These are phyloP conservation scores for Hypoxylon fragiforme DNA, from an alignment of 495 filamentous ascomycete genomes.

Conservation along the genomic window DNA sequence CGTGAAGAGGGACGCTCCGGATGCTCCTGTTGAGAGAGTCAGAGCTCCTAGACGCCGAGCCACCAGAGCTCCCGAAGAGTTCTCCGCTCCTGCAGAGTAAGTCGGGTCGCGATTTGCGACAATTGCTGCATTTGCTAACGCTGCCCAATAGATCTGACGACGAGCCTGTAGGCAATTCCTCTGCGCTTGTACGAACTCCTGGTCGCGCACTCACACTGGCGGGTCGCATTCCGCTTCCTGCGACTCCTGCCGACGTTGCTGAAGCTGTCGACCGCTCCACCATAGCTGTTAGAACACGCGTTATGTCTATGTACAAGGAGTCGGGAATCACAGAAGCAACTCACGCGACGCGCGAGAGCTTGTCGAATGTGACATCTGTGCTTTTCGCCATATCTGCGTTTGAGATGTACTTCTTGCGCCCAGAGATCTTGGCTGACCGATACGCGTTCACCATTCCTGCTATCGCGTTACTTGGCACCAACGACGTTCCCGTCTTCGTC, in stretches of 20 bases:
- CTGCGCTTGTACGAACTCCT: constrained; percentile 60
- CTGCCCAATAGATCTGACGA: constrained; percentile 30
- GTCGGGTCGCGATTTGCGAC: constrained; percentile 28
- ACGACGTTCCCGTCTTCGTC: constrained; percentile 58
- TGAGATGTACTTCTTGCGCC: constrained; percentile 64
- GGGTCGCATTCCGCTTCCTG: constrained; percentile 65
- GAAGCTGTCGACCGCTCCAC: constrained; percentile 78
- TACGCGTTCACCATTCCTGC: constrained; percentile 73
- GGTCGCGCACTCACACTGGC: constrained; percentile 57
- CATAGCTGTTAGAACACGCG: constrained; percentile 59
- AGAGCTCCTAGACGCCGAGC: constrained; percentile 50
- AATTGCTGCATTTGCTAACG: constrained; percentile 27
- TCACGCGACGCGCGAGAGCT: constrained; percentile 63
- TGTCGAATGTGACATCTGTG: constrained; percentile 68
- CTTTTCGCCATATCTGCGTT: constrained; percentile 64
- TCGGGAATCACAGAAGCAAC: constrained; percentile 58
- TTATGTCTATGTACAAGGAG: constrained; percentile 51
- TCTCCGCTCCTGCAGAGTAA: constrained; percentile 43
- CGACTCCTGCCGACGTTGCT: constrained; percentile 83
- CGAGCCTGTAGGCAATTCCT: constrained; percentile 40
- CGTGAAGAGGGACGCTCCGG: constrained; percentile 67
- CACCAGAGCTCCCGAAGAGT: constrained; percentile 54
- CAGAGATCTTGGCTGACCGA: constrained; percentile 65
- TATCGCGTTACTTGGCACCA: constrained; percentile 54
- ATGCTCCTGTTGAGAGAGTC: constrained; percentile 38